phyloP scores from a whole-genome alignment of 2,329 filamentous ascomycete species.

The Fusarium heterosporum region DNA sequence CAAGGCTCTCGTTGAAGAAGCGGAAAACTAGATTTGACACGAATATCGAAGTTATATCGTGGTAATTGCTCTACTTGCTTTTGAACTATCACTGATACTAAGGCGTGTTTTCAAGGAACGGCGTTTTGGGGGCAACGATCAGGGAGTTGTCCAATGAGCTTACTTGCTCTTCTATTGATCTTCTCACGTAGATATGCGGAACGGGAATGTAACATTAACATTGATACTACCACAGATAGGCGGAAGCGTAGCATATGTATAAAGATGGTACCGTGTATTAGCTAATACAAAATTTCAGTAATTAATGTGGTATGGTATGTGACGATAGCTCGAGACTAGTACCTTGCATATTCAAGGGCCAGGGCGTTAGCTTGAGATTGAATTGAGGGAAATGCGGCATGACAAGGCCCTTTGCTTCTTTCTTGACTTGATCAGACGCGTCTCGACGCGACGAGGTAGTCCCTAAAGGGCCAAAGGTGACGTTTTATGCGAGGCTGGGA shows the following conservation, averaged over 20 bases:
- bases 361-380: neutral
- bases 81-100: neutral
- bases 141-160: slow-evolving; percentile 3
- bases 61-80: neutral
- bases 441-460: slow-evolving; percentile 13
- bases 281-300: neutral
- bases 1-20: slow-evolving; percentile 36
- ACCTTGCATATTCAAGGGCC: slow-evolving; percentile 11
- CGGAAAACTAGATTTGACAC: slow-evolving; percentile 7
- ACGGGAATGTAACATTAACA: slow-evolving; percentile 2
- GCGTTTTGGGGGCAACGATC: slow-evolving; percentile 2
- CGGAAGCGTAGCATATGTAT: slow-evolving; percentile 8
- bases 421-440: slow-evolving; percentile 22
- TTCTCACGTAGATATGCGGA: slow-evolving; percentile 1
- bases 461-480: slow-evolving; percentile 21
- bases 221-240: neutral
- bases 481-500: slow-evolving; percentile 42
- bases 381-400: slow-evolving; percentile 1
- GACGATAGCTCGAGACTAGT: slow-evolving; percentile 2
- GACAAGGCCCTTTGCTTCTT: neutral
- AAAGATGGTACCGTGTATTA: neutral
- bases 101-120: slow-evolving; percentile 18
- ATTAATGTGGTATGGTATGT: neutral
- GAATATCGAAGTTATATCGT: neutral
- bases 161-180: slow-evolving; percentile 11